Evolutionary conservation across 78 protist genomes (phyloP).

Genomic region (Creolimax fragrantissima): DNA sequence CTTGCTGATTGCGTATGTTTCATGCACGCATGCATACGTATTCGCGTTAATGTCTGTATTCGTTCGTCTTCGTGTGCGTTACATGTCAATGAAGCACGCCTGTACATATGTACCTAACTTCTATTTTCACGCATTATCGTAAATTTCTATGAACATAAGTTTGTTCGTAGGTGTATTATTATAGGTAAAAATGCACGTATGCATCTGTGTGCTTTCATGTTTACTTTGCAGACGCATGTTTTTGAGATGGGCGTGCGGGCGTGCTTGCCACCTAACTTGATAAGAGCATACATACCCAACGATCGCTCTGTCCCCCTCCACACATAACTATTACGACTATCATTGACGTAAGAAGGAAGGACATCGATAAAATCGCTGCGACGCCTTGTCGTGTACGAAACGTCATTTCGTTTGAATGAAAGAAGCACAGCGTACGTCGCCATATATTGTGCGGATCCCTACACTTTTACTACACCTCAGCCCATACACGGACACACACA

Average conservation of each 20-base stretch:
- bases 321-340: too few relatives aligned
- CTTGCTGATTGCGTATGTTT: too few relatives aligned
- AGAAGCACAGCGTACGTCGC: too few relatives aligned
- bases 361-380: too few relatives aligned
- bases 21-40: not conserved
- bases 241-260: not conserved
- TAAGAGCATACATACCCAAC: not conserved
- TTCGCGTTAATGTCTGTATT: not conserved
- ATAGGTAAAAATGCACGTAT: not conserved
- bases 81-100: not conserved
- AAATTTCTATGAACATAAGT: not conserved
- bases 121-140: not conserved
- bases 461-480: too few relatives aligned
- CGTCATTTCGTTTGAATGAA: too few relatives aligned
- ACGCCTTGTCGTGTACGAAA: too few relatives aligned
- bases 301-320: not conserved
- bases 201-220: not conserved
- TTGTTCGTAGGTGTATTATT: not conserved
- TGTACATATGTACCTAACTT: not conserved
- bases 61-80: not conserved
- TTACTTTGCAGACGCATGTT: not conserved
- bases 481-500: too few relatives aligned
- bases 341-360: too few relatives aligned
- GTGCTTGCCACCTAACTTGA: not conserved
- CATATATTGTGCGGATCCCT: too few relatives aligned